Evolutionary conservation across 352 stramenopile genomes (phyloP), one percentile per base, ranked within the genome.

Genomic region (Pythium rishiriense): DNA sequence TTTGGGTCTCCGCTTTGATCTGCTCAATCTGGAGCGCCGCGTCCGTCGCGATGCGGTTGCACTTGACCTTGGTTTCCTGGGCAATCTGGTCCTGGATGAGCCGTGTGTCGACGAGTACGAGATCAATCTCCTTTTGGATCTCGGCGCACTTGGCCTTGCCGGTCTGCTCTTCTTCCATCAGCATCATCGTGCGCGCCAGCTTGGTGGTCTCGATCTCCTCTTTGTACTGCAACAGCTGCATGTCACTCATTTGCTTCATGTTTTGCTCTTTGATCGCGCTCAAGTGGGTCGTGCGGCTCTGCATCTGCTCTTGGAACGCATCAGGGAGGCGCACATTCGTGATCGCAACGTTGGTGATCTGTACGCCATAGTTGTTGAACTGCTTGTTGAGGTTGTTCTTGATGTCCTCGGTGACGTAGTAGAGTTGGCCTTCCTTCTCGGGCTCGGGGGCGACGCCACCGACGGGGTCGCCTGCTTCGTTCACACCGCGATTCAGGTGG

Each of bases 171-270:
- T 91, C 81, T 48, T 94, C 79, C 48, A 84, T 73, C 14, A 80
- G 50, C 67, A 78, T 73, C 73, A 84, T 81, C 25, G 50, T 58
- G 15, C 79, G 79, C 33, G 75, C 72, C 7, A 89, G 56, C 49
- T 84, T 82, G 24, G 73, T 79, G 41, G 71, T 80, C 41, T 83
- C 73, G 43, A 83, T 81, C 69, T 81, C 75, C 43, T 83, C 74
- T 64, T 81, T 78, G 67, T 78, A 81, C 53, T 72, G 63, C n/a
- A 93, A 69, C 66, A 83, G 64, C 68, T 89, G 79, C 84, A 93
- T 89, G 66, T 86, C 80, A 63, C 74, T 83, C 64, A 88, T 80
- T 57, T 90, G 84, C 66, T 91, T 86, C 84, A 91, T 91, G 54
- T 78, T 86, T 59, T 91, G 78, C 72, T 90, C 78, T 43, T 85